phyloP scores from a whole-genome alignment of 2,329 filamentous ascomycete species.

The Microcyclospora tardicrescens region DNA sequence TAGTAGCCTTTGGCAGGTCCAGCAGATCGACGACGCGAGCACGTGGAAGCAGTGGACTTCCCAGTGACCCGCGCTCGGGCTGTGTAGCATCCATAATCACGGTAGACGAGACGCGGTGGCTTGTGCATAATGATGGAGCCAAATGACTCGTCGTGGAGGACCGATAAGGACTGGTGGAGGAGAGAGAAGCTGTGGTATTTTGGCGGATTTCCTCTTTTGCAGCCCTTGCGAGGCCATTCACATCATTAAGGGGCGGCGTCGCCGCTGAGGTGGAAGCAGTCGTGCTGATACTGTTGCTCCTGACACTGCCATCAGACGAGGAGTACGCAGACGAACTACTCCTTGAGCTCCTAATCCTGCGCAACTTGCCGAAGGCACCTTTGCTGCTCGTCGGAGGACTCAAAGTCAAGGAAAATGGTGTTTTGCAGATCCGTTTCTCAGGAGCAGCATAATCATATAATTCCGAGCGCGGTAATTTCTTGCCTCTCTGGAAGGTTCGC shows the following conservation, averaged over 20 bases:
- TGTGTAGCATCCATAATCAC: not conserved
- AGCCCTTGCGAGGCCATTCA: not conserved
- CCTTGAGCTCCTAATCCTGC: constrained; percentile 17
- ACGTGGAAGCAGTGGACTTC: constrained; percentile 2
- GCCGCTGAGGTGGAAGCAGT: constrained; percentile 11
- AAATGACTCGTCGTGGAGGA: not conserved
- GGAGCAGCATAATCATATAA: constrained; percentile 61
- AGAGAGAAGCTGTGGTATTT: not conserved
- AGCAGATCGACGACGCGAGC: constrained; percentile 29
- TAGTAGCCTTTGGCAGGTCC: constrained; percentile 22
- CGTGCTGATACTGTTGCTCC: constrained; percentile 18
- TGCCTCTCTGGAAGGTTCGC: constrained; percentile 38
- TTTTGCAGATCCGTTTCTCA: constrained; percentile 41
- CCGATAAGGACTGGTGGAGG: not conserved
- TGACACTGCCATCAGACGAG: constrained; percentile 16
- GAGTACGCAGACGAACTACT: constrained; percentile 22
- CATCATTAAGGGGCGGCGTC: constrained; percentile 8
- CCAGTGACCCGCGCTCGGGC: constrained; percentile 3
- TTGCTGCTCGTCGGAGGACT: constrained; percentile 18
- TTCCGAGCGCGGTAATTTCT: constrained; percentile 51
- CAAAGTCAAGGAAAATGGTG: constrained; percentile 27
- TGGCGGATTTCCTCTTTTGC: too few relatives aligned
- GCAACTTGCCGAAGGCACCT: constrained; percentile 16
- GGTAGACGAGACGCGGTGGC: constrained; percentile 19
- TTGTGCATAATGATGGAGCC: constrained; percentile 13